A percentile compares a stretch with the other conserved stretches of the same genome.
Evolutionary conservation across 495 filamentous ascomycete genomes (phyloP).

Genomic region (Penicillium nucicola): DNA sequence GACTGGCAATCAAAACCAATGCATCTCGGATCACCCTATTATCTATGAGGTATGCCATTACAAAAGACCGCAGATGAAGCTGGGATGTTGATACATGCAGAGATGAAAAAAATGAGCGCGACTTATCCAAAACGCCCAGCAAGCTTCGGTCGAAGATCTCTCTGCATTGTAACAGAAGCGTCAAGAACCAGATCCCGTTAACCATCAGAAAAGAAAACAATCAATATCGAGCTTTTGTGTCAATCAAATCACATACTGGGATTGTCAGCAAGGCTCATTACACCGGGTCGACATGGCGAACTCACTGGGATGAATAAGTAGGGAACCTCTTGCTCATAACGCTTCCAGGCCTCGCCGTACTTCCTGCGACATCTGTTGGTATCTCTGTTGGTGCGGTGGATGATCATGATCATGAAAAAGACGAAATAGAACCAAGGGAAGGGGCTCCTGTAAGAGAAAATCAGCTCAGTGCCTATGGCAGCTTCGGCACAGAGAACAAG

Average conservation of each 20-base stretch:
- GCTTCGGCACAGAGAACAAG: background rate
- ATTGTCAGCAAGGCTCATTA: background rate
- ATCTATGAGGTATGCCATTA: too few species aligned
- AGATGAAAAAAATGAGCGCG: too few species aligned
- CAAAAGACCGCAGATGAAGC: too few species aligned
- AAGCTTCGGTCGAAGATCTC: too few species aligned
- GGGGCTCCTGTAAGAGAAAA: constrained; percentile 15
- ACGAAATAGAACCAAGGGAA: constrained; percentile 93
- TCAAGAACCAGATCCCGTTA: too few species aligned
- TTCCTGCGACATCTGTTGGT: constrained; percentile 74
- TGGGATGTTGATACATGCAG: too few species aligned
- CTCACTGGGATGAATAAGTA: constrained; percentile 94
- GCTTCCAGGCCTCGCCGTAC: constrained; percentile 87
- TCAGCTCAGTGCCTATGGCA: background rate
- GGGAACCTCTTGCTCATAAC: constrained; percentile 83
- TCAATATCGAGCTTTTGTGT: too few species aligned
- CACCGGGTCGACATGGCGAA: constrained; percentile 15
- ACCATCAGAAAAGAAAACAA: too few species aligned
- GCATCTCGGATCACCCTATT: too few species aligned
- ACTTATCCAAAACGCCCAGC: too few species aligned
- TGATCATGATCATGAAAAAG: constrained; percentile 88
- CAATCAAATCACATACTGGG: constrained; percentile 4
- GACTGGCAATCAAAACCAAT: too few species aligned
- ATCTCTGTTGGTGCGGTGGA: constrained; percentile 79
- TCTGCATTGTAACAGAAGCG: too few species aligned